These are phyloP conservation scores for Diaporthe citrichinensis DNA, from an alignment of 2,329 filamentous ascomycete genomes.

Conservation along the genomic window DNA sequence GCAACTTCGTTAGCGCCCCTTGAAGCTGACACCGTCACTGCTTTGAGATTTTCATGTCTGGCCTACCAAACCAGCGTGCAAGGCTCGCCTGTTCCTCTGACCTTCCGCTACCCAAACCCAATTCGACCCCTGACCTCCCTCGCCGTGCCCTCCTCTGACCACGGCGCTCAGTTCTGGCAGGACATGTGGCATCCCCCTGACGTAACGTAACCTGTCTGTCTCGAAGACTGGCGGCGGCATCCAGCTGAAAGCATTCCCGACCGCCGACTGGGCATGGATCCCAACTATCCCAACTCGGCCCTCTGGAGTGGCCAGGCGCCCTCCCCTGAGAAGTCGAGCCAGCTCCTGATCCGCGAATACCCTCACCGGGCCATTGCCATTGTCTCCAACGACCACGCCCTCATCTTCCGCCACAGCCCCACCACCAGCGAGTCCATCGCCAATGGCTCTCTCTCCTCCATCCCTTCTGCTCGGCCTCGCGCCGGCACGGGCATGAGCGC, in stretches of 20 bases:
- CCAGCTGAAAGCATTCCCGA: slow-evolving; percentile 25
- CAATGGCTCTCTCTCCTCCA: slow-evolving; percentile 71
- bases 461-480: slow-evolving; percentile 62
- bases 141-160: not conserved
- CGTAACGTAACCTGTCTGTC: slow-evolving; percentile 32
- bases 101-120: slow-evolving; percentile 9
- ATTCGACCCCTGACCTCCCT: slow-evolving; percentile 7
- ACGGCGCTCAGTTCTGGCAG: slow-evolving; percentile 32
- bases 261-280: slow-evolving; percentile 59
- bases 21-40: slow-evolving; percentile 9
- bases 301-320: slow-evolving; percentile 63
- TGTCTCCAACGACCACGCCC: slow-evolving; percentile 81
- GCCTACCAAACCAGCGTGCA: slow-evolving; percentile 3
- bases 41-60: slow-evolving; percentile 24
- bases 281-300: slow-evolving; percentile 54
- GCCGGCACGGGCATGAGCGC: slow-evolving; percentile 51
- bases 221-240: slow-evolving; percentile 16
- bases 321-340: slow-evolving; percentile 74
- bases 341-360: slow-evolving; percentile 87
- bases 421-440: slow-evolving; percentile 71
- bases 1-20: slow-evolving; percentile 8
- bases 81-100: not conserved
- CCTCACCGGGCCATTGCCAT: slow-evolving; percentile 91
- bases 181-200: slow-evolving; percentile 42
- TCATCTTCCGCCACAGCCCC: slow-evolving; percentile 86